phyloP scores from a whole-genome alignment of 129 eudicot genomes.

The Heracleum sosnowskyi region DNA sequence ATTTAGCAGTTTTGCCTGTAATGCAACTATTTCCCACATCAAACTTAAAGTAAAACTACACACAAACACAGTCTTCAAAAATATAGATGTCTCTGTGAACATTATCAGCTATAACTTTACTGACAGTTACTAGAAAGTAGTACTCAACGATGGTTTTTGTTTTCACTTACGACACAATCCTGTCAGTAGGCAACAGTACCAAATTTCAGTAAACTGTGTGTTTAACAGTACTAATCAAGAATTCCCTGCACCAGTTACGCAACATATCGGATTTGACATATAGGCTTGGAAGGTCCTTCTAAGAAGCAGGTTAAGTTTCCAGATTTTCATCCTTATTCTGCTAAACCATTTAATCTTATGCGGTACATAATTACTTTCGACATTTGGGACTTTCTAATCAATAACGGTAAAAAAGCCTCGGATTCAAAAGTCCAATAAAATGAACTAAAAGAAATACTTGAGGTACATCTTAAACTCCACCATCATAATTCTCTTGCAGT shows the following conservation, averaged over 20 bases:
- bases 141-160: neutral
- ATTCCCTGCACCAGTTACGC: neutral
- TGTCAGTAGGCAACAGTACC: neutral
- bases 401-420: too few relatives aligned
- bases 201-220: neutral
- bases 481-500: too few relatives aligned
- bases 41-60: neutral
- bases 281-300: neutral
- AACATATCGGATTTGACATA: neutral
- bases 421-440: too few relatives aligned
- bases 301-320: too few relatives aligned
- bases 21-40: neutral
- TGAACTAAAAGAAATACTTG: too few relatives aligned
- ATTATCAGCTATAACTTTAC: neutral
- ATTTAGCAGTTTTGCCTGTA: neutral
- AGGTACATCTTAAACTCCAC: neutral
- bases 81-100: neutral
- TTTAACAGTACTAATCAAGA: neutral
- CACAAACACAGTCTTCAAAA: neutral
- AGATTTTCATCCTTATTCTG: too few relatives aligned
- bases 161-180: neutral
- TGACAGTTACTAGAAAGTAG: neutral
- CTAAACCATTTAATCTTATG: too few relatives aligned
- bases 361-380: too few relatives aligned
- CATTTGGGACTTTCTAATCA: too few relatives aligned